A percentile compares a stretch with the other conserved stretches of the same genome.
Evolutionary conservation across 805 yeast genomes (phyloP).

Genomic region (Candida alai): DNA sequence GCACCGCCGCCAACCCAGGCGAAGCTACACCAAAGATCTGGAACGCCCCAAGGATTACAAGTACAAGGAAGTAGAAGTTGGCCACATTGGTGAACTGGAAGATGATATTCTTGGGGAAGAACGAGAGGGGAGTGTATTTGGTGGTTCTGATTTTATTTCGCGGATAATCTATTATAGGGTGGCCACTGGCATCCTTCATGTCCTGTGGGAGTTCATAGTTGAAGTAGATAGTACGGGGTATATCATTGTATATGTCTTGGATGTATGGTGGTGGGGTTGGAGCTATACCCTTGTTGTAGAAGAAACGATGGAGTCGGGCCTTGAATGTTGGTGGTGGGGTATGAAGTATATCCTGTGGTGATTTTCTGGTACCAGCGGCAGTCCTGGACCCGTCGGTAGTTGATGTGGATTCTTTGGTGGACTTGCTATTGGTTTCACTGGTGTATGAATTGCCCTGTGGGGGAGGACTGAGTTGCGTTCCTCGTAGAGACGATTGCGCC

Average conservation of each 20-base stretch:
- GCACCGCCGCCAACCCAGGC: slow-evolving; percentile 77
- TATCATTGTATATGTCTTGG: slow-evolving; percentile 33
- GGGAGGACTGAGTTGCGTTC: too few species aligned
- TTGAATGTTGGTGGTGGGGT: slow-evolving; percentile 22
- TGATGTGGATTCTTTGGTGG: slow-evolving; percentile 4
- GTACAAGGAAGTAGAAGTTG: slow-evolving; percentile 52
- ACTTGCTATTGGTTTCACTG: slow-evolving; percentile 4
- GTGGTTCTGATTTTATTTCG: slow-evolving; percentile 61
- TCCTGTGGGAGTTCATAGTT: slow-evolving; percentile 47
- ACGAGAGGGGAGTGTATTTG: slow-evolving; percentile 56
- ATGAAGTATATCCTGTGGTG: slow-evolving; percentile 13
- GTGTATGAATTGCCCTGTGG: background rate
- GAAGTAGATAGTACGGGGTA: slow-evolving; percentile 45
- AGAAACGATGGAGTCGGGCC: slow-evolving; percentile 15
- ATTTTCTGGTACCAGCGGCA: slow-evolving; percentile 5
- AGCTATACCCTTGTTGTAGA: slow-evolving; percentile 18
- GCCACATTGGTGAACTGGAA: slow-evolving; percentile 59
- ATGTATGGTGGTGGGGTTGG: slow-evolving; percentile 31
- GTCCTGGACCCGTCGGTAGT: background rate
- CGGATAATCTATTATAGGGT: slow-evolving; percentile 40
- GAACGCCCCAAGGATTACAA: slow-evolving; percentile 55
- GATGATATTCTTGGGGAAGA: slow-evolving; percentile 52
- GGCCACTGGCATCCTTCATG: slow-evolving; percentile 27
- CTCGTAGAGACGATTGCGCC: too few species aligned
- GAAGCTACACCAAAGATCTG: slow-evolving; percentile 68